Conservation (phyloP, 352 stramenopile species). For the Globisporangium yorkense region DNA sequence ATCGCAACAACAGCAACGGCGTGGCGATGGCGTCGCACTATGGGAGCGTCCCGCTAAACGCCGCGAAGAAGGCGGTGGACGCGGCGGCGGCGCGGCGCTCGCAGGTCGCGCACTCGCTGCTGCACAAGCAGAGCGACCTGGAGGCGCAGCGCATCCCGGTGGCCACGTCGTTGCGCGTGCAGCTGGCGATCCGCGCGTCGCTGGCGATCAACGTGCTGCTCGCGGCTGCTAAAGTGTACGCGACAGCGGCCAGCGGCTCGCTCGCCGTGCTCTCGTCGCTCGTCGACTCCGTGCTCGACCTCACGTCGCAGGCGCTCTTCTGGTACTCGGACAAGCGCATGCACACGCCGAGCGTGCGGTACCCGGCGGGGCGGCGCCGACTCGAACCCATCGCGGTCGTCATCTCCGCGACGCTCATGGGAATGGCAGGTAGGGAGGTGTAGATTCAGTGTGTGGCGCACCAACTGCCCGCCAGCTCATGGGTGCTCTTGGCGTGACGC, state of each 20-base stretch:
- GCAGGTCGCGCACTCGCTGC: conserved; percentile 63
- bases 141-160: conserved; percentile 35
- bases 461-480: too few relatives aligned
- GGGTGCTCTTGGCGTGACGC: too few relatives aligned
- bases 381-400: conserved; percentile 95
- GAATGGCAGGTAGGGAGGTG: conserved; percentile 74
- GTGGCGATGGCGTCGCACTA: not conserved
- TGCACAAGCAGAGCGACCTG: conserved; percentile 53
- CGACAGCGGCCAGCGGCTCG: conserved; percentile 78
- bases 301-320: conserved; percentile 91
- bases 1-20: not conserved
- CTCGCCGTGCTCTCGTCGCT: conserved; percentile 93
- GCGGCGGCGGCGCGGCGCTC: conserved; percentile 27
- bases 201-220: conserved; percentile 71
- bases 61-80: not conserved
- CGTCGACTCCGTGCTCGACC: conserved; percentile 92
- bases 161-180: conserved; percentile 40
- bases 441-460: too few relatives aligned
- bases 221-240: conserved; percentile 68
- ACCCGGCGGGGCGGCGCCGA: conserved; percentile 89
- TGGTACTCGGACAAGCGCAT: conserved; percentile 93
- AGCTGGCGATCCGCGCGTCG: conserved; percentile 66
- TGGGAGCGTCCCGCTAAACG: conserved; percentile 2
- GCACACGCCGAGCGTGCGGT: conserved; percentile 87
- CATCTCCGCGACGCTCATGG: conserved; percentile 96